Percentiles rank a stretch among this genome's conserved stretches.
Evolutionary conservation across 257 asterid genomes (phyloP).

Genomic region (Galeopsis tetrahit): DNA sequence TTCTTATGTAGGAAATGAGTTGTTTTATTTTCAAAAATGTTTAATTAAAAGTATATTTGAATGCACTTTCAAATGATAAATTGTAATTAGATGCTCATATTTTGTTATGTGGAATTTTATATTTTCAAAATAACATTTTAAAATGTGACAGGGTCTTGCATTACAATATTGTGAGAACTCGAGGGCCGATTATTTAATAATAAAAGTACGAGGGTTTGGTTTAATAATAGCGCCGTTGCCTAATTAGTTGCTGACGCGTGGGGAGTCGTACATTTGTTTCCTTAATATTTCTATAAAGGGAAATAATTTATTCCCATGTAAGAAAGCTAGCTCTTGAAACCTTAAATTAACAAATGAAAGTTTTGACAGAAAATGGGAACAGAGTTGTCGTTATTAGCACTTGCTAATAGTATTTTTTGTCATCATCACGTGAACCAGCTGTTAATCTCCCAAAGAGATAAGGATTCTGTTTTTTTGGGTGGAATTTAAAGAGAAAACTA

Average conservation of each 20-base stretch:
- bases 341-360: not conserved
- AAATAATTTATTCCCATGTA: conserved; percentile 8
- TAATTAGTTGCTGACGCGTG: conserved; percentile 7
- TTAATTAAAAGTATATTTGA: too few relatives aligned
- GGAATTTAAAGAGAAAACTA: not conserved
- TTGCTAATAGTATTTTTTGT: not conserved
- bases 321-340: not conserved
- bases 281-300: conserved; percentile 19
- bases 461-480: not conserved
- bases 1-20: too few relatives aligned
- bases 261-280: not conserved
- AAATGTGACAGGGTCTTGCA: not conserved
- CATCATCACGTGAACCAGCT: not conserved
- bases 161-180: not conserved
- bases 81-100: too few relatives aligned
- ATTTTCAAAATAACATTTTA: not conserved
- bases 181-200: not conserved
- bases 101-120: not conserved
- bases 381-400: not conserved
- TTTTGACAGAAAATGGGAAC: conserved; percentile 1
- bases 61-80: not conserved
- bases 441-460: not conserved
- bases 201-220: conserved; percentile 1
- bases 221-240: not conserved
- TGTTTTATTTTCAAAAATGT: too few relatives aligned